These are phyloP conservation scores for Melastoma candidum DNA, from an alignment of 441 rosid species.

Conservation along the genomic window DNA sequence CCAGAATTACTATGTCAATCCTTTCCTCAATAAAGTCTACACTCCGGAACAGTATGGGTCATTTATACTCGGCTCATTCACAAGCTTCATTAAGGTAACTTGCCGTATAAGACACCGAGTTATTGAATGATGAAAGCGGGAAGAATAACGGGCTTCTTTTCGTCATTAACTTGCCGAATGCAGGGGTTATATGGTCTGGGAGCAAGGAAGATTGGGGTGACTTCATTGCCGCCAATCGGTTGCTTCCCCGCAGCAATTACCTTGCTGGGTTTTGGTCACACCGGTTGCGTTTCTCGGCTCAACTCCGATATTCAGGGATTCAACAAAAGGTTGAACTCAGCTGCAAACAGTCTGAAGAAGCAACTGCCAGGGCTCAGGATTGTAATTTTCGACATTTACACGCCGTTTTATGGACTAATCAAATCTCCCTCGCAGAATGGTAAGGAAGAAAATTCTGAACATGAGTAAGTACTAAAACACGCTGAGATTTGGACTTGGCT, in stretches of 20 bases:
- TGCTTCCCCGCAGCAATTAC: conserved; percentile 77
- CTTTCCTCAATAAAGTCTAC: conserved; percentile 40
- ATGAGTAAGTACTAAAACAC: background rate
- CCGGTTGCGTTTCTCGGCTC: conserved; percentile 54
- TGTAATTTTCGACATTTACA: conserved; percentile 68
- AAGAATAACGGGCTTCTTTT: background rate
- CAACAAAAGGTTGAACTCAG: conserved; percentile 56
- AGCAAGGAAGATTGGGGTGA: conserved; percentile 73
- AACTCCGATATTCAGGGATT: conserved; percentile 61
- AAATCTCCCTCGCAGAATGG: conserved; percentile 57
- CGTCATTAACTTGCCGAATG: background rate
- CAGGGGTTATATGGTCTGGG: conserved; percentile 59
- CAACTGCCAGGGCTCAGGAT: conserved; percentile 60
- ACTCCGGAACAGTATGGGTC: conserved; percentile 59
- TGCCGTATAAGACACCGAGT: background rate
- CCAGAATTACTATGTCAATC: conserved; percentile 47
- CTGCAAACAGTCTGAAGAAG: conserved; percentile 48
- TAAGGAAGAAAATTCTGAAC: conserved; percentile 8
- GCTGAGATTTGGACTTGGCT: background rate
- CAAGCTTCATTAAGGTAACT: conserved; percentile 53
- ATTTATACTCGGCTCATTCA: conserved; percentile 36
- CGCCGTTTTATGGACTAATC: conserved; percentile 50
- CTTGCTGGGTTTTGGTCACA: conserved; percentile 46
- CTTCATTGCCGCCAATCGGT: conserved; percentile 81
- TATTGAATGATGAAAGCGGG: background rate